phyloP scores from a whole-genome alignment of 306 rosid species.

The Cotoneaster glaucophyllus region DNA sequence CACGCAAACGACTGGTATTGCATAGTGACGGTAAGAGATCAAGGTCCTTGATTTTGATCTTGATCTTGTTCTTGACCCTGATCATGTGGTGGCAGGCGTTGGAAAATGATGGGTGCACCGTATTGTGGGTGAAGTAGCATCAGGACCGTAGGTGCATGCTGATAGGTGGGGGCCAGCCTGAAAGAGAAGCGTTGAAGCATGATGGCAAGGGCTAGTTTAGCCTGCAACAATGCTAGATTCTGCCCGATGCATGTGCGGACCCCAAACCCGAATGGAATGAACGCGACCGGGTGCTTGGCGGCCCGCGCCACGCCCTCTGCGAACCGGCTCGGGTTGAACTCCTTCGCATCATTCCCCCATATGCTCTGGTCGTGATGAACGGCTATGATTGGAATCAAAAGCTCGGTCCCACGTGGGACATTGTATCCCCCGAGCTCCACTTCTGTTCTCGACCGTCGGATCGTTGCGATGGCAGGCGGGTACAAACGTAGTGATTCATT shows the following conservation, averaged over 20 bases:
- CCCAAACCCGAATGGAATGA: constrained; percentile 82
- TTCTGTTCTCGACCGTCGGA: constrained; percentile 60
- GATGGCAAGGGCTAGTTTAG: constrained; percentile 64
- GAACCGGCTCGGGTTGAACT: constrained; percentile 88
- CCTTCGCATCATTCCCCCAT: constrained; percentile 82
- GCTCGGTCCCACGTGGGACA: constrained; percentile 83
- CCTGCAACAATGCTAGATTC: constrained; percentile 73
- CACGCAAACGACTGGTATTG: background rate
- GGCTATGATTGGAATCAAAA: constrained; percentile 78
- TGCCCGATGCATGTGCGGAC: constrained; percentile 86
- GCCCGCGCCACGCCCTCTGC: constrained; percentile 65
- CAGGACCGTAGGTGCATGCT: constrained; percentile 90
- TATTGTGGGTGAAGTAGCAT: constrained; percentile 92
- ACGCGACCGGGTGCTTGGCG: constrained; percentile 60
- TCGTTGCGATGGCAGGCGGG: constrained; percentile 82
- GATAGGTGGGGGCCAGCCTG: constrained; percentile 76
- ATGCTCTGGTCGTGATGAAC: constrained; percentile 71
- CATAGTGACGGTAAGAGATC: constrained; percentile 1
- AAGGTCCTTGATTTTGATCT: constrained; percentile 17
- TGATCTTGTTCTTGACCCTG: constrained; percentile 18
- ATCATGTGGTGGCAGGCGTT: constrained; percentile 15
- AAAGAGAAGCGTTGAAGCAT: constrained; percentile 83
- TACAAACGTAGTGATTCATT: constrained; percentile 80
- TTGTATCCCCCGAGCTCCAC: constrained; percentile 64
- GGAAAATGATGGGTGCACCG: constrained; percentile 81